Evolutionary conservation across 495 filamentous ascomycete species (phyloP).

Genomic region (Hyaloscypha bicolor): DNA sequence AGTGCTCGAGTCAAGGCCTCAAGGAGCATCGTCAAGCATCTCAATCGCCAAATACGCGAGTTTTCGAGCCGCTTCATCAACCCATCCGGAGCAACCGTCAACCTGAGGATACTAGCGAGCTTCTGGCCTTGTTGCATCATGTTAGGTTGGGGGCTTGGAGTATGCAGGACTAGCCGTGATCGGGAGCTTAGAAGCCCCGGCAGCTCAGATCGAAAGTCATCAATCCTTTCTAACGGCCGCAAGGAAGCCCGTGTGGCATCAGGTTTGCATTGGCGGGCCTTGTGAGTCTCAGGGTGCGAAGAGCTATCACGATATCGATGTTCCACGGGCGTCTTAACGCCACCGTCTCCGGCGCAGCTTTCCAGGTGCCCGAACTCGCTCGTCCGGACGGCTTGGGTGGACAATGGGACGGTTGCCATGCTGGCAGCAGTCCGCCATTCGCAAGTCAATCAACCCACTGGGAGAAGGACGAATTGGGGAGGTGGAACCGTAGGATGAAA

Average conservation of each 20-base stretch:
- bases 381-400: not conserved
- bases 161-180: not conserved
- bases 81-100: not conserved
- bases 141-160: not conserved
- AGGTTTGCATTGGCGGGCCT: not conserved
- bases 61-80: not conserved
- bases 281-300: not conserved
- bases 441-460: not conserved
- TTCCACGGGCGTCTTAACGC: not conserved
- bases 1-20: not conserved
- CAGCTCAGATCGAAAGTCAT: not conserved
- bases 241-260: not conserved
- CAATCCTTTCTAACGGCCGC: not conserved
- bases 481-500: not conserved
- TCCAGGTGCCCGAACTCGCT: not conserved
- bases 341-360: not conserved
- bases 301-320: not conserved
- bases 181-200: not conserved
- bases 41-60: not conserved
- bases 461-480: not conserved
- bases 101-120: not conserved
- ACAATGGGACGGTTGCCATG: too few relatives aligned
- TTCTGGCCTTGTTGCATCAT: not conserved
- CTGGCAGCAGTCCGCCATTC: not conserved
- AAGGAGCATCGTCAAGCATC: not conserved